Conservation (phyloP, 768 basidiomycete genomes). For the Daedalea quercina region DNA sequence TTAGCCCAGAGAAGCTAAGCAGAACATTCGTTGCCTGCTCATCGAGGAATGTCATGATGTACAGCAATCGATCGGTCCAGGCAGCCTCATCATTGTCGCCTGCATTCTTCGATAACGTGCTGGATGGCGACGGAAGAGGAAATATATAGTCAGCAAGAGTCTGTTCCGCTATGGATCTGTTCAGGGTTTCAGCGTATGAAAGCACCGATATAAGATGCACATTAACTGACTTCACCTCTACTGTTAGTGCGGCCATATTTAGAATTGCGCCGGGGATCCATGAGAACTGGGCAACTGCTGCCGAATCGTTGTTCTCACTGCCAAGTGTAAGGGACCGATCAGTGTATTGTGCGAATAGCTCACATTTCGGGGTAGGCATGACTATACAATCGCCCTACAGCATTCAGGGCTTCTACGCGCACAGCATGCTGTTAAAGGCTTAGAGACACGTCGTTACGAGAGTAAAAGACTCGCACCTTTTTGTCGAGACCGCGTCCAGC, state of each 20-base stretch:
- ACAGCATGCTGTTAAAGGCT: slow-evolving; percentile 43
- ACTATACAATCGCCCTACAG: slow-evolving; percentile 71
- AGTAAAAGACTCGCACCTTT: slow-evolving; percentile 45
- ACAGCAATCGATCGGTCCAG: slow-evolving; percentile 83
- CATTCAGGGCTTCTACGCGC: slow-evolving; percentile 69
- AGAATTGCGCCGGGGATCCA: slow-evolving; percentile 89
- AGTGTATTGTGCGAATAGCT: slow-evolving; percentile 20
- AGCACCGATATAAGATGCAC: not conserved
- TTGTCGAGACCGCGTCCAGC: slow-evolving; percentile 77
- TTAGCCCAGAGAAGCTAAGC: slow-evolving; percentile 56
- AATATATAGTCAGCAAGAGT: slow-evolving; percentile 71
- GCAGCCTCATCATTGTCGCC: slow-evolving; percentile 66
- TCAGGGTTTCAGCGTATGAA: not conserved
- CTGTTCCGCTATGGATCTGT: slow-evolving; percentile 57
- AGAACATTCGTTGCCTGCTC: slow-evolving; percentile 52
- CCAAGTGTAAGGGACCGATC: not conserved
- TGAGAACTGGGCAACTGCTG: slow-evolving; percentile 72
- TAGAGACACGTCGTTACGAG: not conserved
- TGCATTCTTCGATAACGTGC: slow-evolving; percentile 37
- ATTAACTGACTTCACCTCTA: slow-evolving; percentile 50
- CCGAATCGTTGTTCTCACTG: slow-evolving; percentile 75
- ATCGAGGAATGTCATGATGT: slow-evolving; percentile 61
- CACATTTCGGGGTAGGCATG: slow-evolving; percentile 89
- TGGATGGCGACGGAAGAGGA: slow-evolving; percentile 56
- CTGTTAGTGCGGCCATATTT: slow-evolving; percentile 39